Evolutionary conservation across 2,329 filamentous ascomycete species (phyloP), one percentile per base, ranked within the genome.

Genomic region (Xylaria sp.): DNA sequence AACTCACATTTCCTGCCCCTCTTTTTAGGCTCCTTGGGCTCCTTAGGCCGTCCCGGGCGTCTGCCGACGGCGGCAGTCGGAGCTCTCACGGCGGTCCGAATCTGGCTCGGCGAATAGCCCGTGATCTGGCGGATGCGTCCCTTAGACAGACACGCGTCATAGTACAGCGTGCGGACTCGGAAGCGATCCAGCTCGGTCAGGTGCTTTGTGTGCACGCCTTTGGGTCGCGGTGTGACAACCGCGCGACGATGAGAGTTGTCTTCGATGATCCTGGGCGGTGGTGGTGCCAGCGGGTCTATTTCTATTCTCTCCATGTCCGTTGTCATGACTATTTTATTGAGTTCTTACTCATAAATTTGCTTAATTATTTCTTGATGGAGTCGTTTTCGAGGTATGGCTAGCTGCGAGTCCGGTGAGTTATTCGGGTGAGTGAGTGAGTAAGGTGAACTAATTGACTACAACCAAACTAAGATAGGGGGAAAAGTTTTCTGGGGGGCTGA

Each of bases 141-240:
- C 58, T 74, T 73, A 31, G 72, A 73, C 55, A 76, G 48, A 46
- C 58, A 57, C 37, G 76, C 76, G 62, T 77, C 76, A 57, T 73
- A 76, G 60, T 78, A 77, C n/a, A 78, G 70, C 13, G 74, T 76
- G 61, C 76, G 76, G 31, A 77, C 73, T 20, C 76, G 65, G 66
- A 77, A 76, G 56, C 76, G 73, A 41, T 78, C 74, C 1, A 73
- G 62, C 67, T 76, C 74, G 4, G 75, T 77, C 39, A 78, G 70
- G 56, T 77, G 76, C 56, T 77, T 77, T 20, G 75, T 77, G 61
- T 77, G 74, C 39, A 77, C 56, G 18, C 73, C 75, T 37, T 73
- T 76, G 3, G 76, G 76, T 7, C 74, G 55, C 12, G 69, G 66
- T 8, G 51, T 65, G 3, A 15, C n/a, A 31, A 28, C 23, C 4